phyloP scores from a whole-genome alignment of 2,329 filamentous ascomycete genomes.

The Penicillium vulpinum region DNA sequence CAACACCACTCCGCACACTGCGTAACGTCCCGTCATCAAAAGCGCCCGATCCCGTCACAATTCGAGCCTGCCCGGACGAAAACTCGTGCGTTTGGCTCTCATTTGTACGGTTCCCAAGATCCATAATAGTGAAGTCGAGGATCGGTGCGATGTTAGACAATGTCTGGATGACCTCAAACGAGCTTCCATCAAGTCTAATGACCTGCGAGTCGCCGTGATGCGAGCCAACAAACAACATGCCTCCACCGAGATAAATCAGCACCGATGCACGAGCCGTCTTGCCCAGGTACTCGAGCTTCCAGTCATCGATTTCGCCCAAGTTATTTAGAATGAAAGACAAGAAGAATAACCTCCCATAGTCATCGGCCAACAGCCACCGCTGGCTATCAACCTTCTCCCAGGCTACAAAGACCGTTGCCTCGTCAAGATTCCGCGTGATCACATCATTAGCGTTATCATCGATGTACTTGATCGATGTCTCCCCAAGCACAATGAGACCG shows the following conservation, averaged over 20 bases:
- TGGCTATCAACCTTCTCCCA: conserved; percentile 84
- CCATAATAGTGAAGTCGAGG: conserved; percentile 92
- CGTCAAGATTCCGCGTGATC: conserved; percentile 64
- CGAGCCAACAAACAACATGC: conserved; percentile 81
- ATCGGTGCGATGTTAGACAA: conserved; percentile 86
- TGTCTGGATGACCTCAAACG: conserved; percentile 69
- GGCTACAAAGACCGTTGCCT: conserved; percentile 83
- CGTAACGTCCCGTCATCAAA: conserved; percentile 85
- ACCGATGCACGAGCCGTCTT: conserved; percentile 72
- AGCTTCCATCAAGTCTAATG: conserved; percentile 62
- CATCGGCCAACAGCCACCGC: conserved; percentile 85
- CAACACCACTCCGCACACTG: conserved; percentile 90
- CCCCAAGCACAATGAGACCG: conserved; percentile 72
- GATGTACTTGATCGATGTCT: conserved; percentile 81
- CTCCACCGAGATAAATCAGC: conserved; percentile 69
- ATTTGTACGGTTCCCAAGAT: conserved; percentile 82
- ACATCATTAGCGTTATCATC: conserved; percentile 71
- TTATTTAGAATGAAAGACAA: conserved; percentile 71
- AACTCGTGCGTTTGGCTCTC: conserved; percentile 83
- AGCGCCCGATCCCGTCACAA: conserved; percentile 89
- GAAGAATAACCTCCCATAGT: conserved; percentile 84
- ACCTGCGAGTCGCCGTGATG: conserved; percentile 92
- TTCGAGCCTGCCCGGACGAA: conserved; percentile 88
- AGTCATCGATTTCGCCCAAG: conserved; percentile 66
- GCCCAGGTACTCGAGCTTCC: conserved; percentile 69